These are phyloP conservation scores for Apiospora marii DNA, from an alignment of 2,329 filamentous ascomycete genomes.

Conservation along the genomic window DNA sequence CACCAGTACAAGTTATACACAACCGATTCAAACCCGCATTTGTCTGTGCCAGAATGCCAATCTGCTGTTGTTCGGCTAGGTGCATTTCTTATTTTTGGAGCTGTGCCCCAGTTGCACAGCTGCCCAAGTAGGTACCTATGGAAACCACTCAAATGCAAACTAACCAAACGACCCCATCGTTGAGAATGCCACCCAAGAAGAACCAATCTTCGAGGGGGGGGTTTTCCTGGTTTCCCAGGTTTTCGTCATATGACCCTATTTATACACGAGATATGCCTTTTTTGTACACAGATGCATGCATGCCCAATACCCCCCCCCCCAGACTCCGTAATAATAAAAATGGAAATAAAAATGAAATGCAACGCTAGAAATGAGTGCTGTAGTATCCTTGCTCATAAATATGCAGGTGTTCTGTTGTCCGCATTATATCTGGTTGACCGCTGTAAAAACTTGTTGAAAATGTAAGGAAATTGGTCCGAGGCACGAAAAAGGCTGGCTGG, in stretches of 20 bases:
- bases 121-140: neutral
- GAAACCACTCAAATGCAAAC: neutral
- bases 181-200: neutral
- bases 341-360: neutral
- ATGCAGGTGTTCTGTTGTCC: neutral
- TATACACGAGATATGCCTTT: slow-evolving; percentile 5
- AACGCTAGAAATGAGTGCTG: slow-evolving; percentile 2
- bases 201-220: neutral
- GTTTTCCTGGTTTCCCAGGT: neutral
- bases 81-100: neutral
- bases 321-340: neutral
- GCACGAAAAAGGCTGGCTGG: neutral
- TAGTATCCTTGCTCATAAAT: slow-evolving; percentile 12
- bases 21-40: neutral
- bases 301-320: neutral
- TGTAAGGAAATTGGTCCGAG: neutral
- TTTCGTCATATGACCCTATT: neutral
- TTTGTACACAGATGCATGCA: slow-evolving; percentile 9
- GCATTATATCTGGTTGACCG: slow-evolving; percentile 7
- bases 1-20: neutral
- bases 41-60: neutral
- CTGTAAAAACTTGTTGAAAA: neutral
- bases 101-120: neutral
- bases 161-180: neutral
- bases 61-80: neutral